Evolutionary conservation across 2,329 filamentous ascomycete genomes (phyloP), one percentile per base, ranked within the genome.

Genomic region (Fusarium dimerum): DNA sequence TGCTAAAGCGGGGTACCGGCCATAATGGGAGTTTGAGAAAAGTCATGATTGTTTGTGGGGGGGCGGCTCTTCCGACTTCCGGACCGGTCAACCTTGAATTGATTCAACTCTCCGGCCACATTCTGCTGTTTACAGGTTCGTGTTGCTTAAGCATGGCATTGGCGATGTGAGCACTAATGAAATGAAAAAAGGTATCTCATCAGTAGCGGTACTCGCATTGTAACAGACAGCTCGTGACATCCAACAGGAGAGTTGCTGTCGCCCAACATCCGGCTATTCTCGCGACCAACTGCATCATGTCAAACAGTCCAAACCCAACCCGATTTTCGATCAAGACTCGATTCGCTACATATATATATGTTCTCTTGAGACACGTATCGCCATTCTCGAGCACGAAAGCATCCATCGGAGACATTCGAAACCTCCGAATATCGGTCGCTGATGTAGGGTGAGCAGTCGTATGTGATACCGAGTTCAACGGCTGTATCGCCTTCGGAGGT

Each of bases 361-460:
- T 30, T 18, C 36, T 59, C 60, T 67, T 69, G 29, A 63, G 53
- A 30, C 47, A 20, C 8, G 45, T 36, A 26, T 73, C 63, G 18
- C 66, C 66, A 39, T 67, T 59, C n/a, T 45, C 53, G 9, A 80
- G 62, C 5, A 81, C 70, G 53, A 73, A 81, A 12, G 71, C 76
- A 55, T 83, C 79, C 76, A 82, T 78, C 18, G 75, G 71, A 1
- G 78, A 81, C 13, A 77, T 75, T 34, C 76, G 73, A 61, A 80
- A 79, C 9, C 66, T 68, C 17, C 76, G 73, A 42, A 80, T 76
- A 43, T 81, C 78, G 16, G 70, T 57, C 15, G 56, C 54, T 15
- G 34, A 47, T 3, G 43, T 43, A 8, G 48, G 45, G 7, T 50
- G 18, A n/a, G 55, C 17, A 10, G 49, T 38, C 1, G 49, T 26